Evolutionary conservation across 139 green algal species (phyloP).

Genomic region (Chlamydomonas schloesseri): DNA sequence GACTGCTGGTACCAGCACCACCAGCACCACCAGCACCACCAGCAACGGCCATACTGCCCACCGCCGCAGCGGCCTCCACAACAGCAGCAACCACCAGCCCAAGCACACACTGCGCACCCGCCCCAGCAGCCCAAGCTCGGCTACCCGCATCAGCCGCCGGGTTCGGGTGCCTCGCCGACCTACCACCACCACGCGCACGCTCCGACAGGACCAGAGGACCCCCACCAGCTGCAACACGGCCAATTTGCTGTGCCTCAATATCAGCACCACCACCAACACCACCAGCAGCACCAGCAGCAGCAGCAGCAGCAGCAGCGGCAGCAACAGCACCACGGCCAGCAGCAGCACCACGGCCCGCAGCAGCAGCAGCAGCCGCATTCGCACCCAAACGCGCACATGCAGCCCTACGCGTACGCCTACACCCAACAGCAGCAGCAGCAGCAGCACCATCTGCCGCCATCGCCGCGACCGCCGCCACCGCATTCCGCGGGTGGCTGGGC

Average conservation of each 20-base stretch:
- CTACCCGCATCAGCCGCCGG: no score
- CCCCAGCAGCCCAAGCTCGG: background rate
- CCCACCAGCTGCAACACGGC: background rate
- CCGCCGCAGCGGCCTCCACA: background rate
- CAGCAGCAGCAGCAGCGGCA: background rate
- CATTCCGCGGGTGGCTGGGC: no score
- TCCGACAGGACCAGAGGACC: no score
- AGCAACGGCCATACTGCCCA: background rate
- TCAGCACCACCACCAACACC: background rate
- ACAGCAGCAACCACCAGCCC: no score
- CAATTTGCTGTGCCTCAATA: background rate
- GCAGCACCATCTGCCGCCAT: no score
- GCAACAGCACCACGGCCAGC: background rate
- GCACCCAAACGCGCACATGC: no score
- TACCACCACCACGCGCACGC: background rate
- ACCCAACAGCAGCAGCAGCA: no score
- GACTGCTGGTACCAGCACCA: background rate
- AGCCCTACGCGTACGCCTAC: no score
- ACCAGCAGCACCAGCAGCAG: background rate
- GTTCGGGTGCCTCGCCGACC: background rate
- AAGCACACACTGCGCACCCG: background rate
- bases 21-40: background rate
- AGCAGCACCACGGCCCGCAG: background rate
- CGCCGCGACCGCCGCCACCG: no score
- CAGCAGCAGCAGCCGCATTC: background rate